Percentiles rank a stretch among this genome's conserved stretches.
phyloP scores from a whole-genome alignment of 1,284 basidiomycete species.

The Microbotryomycetes sp. region DNA sequence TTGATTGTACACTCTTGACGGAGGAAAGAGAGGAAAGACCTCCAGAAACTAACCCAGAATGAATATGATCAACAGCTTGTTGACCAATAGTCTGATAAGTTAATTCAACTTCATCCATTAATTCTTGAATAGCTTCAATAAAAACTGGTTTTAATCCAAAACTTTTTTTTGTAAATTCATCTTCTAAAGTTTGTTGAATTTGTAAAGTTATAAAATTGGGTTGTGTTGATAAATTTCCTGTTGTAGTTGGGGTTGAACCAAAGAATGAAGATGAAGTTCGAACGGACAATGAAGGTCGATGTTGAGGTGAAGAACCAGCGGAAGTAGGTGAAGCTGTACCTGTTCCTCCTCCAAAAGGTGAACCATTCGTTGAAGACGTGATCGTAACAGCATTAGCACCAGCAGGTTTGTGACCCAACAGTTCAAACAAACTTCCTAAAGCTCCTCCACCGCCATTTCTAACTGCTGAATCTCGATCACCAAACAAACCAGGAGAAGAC shows the following conservation, averaged over 20 bases:
- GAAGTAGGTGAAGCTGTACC: not conserved
- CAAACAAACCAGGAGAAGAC: conserved; percentile 1
- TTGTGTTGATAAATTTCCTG: too few relatives aligned
- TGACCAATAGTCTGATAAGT: conserved; percentile 92
- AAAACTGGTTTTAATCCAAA: conserved; percentile 42
- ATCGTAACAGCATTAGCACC: not conserved
- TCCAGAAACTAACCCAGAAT: conserved; percentile 72
- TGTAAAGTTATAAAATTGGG: not conserved
- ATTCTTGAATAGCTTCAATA: conserved; percentile 52
- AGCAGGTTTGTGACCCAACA: conserved; percentile 27
- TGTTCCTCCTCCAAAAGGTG: not conserved
- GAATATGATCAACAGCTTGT: conserved; percentile 91
- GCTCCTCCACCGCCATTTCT: conserved; percentile 5
- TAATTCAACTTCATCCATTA: conserved; percentile 90
- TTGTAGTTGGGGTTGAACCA: too few relatives aligned
- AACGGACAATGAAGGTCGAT: not conserved
- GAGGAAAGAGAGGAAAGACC: not conserved
- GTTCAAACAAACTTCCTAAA: conserved; percentile 28
- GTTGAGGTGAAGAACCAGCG: not conserved
- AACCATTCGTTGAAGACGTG: conserved; percentile 5
- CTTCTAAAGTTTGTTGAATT: conserved; percentile 5
- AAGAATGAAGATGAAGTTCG: too few relatives aligned
- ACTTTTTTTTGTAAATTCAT: conserved; percentile 33
- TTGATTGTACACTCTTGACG: not conserved
- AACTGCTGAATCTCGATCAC: not conserved